Base-by-base conservation (phyloP, 768 basidiomycete species). In the Amanita rubescens region DNA sequence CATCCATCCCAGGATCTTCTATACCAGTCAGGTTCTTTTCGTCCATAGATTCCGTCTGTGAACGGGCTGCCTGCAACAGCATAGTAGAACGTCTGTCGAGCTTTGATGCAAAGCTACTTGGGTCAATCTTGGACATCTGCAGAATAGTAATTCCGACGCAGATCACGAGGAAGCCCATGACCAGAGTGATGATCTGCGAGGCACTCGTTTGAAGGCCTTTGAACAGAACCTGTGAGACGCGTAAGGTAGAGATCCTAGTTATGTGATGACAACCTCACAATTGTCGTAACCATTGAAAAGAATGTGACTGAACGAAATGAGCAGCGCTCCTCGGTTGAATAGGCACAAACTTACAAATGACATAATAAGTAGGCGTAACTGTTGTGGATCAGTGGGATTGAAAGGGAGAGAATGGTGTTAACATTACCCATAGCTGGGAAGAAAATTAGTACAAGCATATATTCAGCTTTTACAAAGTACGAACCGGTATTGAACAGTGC, bases 41-140 rank as follows among this genome's bases (percentile, higher is more conserved):
- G 51, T 85, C 84, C 32, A 76, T 60, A 0, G 73, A 72, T 58
- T 88, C 85, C 2, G 87, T 88, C 41, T 84, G 81, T 20, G 74
- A 64, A 17, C 84, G 80, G 1, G 91, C 79, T n/a, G 91, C 94
- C 67, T 90, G 84, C 30, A 99, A 78, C 20, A 99, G 81, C 45
- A 97, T 79, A 0, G 96, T 97, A 1, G 90, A 88, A 32, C 87
- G 79, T 15, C 95, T 78, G 65, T 98, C 96, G 61, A 99, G 86
- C 45, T 82, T 81, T 12, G 7, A 2, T 54, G 74, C 74, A 62
- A 97, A 77, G 51, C 82, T 70, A 17, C 74, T 75, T 9, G 96
- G 95, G 64, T 99, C 95, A 59, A 98, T 82, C 71, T 91, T 91
- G 66, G 87, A 91, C 81, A 95, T 87, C 69, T 99, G 96, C 7